Base-by-base conservation (phyloP, 2,329 filamentous ascomycete genomes). In the Ophiosphaerella korrae region DNA sequence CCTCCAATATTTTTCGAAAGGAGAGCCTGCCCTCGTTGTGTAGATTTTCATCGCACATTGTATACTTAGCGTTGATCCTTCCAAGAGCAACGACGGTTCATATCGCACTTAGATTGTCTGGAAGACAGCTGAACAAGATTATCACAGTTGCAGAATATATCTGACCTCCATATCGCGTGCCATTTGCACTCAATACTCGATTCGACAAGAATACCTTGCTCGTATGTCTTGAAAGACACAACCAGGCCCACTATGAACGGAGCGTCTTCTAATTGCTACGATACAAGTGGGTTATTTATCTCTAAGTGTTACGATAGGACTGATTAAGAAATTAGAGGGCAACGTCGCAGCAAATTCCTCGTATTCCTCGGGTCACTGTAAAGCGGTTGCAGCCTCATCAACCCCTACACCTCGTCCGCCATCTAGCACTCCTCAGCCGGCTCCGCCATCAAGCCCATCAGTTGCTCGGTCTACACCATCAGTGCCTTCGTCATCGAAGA, bases 341-440 rank as follows among this genome's bases (percentile, higher is more conserved):
- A 33, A 56, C n/a, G 47, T 53, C 44, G 50, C 33, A 44, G 21
- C 44, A 14, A n/a, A 44, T 50, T 24, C 24, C 5, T 24, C 7
- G 24, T 56, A 50, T 50, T 56, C 53, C 16, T 42, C 39, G 2
- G 42, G 39, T n/a, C 50, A 57, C 31, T 57, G 53, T 26, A 24
- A 42, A 29, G 26, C 11, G 11, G 26, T 29, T 29, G 26, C 26
- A 11, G 11, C 11, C 26, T 6, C 26, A 23, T 11, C 46, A 39
- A 48, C 21, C n/a, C 12, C 37, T 12, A 48, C 33, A 12, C 35
- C 36, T 8, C 12, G 13, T 12, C 36, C 36, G 11, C 3, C 18
- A 9, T 39, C 36, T 8, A 21, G 14, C 5, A 23, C 36, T 6
- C 14, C 36, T 23, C 39, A 35, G 11, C 29, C 44, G n/a, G 29